Evolutionary conservation across 768 basidiomycete genomes (phyloP).

Genomic region (Leucosporidium scottii): DNA sequence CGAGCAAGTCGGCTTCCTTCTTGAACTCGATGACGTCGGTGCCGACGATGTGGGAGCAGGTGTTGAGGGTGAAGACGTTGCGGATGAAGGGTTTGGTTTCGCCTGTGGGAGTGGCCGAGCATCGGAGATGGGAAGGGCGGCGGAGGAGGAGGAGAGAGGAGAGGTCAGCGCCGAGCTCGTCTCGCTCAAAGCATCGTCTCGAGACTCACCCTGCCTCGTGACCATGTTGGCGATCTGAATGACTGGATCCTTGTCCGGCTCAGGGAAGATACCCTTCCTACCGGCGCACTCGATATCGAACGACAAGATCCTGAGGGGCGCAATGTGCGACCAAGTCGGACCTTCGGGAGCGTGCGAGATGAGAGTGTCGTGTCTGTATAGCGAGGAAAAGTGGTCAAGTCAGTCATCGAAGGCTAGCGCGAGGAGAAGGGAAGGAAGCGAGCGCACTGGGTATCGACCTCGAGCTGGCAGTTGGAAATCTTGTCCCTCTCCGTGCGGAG

Average conservation of each 20-base stretch:
- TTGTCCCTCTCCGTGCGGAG: slow-evolving; percentile 55
- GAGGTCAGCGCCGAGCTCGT: no score
- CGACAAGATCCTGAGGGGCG: slow-evolving; percentile 85
- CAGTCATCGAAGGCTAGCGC: neutral
- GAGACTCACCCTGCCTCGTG: slow-evolving; percentile 74
- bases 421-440: neutral
- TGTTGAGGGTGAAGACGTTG: slow-evolving; percentile 91
- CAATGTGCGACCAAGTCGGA: slow-evolving; percentile 75
- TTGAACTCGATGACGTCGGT: slow-evolving; percentile 84
- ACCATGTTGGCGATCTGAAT: slow-evolving; percentile 99
- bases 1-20: slow-evolving; percentile 65
- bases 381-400: neutral
- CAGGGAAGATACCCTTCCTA: slow-evolving; percentile 93
- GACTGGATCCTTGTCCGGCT: slow-evolving; percentile 80
- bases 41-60: slow-evolving; percentile 92
- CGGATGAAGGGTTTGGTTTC: slow-evolving; percentile 89
- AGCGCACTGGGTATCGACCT: slow-evolving; percentile 63
- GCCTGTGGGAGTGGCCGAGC: slow-evolving; percentile 49
- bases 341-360: slow-evolving; percentile 88
- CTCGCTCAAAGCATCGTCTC: no score
- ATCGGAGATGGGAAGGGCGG: neutral
- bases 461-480: slow-evolving; percentile 79
- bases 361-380: slow-evolving; percentile 76
- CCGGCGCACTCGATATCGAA: slow-evolving; percentile 99
- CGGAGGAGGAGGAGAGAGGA: neutral